Percentiles rank a stretch among this genome's conserved stretches.
phyloP scores from a whole-genome alignment of 441 rosid genomes.

The Arabidopsis hybrid region DNA sequence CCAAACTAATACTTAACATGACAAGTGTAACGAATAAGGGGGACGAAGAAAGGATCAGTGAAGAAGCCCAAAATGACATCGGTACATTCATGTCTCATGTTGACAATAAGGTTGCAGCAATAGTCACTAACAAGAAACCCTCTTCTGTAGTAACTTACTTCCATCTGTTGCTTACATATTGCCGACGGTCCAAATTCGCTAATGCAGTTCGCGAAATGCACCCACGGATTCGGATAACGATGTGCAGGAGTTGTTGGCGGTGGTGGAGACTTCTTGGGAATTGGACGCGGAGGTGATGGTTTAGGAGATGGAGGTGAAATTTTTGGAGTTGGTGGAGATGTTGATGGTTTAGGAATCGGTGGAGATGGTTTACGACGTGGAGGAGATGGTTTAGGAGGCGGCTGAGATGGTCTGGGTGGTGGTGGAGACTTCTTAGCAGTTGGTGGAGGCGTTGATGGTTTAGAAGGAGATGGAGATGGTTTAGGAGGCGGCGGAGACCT shows the following conservation, averaged over 20 bases:
- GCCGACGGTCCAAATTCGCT: slow-evolving; percentile 25
- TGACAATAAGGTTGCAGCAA: slow-evolving; percentile 37
- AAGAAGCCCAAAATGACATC: slow-evolving; percentile 35
- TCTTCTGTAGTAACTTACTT: slow-evolving; percentile 35
- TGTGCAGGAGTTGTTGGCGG: not conserved
- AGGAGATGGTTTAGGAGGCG: not conserved
- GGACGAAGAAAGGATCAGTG: slow-evolving; percentile 34
- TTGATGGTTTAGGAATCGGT: not conserved
- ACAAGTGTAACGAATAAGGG: slow-evolving; percentile 34
- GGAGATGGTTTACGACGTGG: not conserved
- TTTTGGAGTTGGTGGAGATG: not conserved
- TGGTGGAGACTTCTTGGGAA: not conserved
- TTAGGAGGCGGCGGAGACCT: not conserved
- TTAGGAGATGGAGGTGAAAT: not conserved
- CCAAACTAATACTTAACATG: slow-evolving; percentile 21
- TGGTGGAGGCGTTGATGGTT: not conserved
- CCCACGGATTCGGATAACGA: slow-evolving; percentile 7
- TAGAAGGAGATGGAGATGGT: not conserved
- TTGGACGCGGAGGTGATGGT: not conserved
- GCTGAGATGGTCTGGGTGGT: not conserved
- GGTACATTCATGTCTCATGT: slow-evolving; percentile 39
- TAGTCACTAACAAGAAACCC: slow-evolving; percentile 28
- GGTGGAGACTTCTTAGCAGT: not conserved
- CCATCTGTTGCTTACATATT: slow-evolving; percentile 36
- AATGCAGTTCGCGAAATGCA: slow-evolving; percentile 21